Conservation (phyloP, 768 basidiomycete species). For the Tremella yokohamensis region DNA sequence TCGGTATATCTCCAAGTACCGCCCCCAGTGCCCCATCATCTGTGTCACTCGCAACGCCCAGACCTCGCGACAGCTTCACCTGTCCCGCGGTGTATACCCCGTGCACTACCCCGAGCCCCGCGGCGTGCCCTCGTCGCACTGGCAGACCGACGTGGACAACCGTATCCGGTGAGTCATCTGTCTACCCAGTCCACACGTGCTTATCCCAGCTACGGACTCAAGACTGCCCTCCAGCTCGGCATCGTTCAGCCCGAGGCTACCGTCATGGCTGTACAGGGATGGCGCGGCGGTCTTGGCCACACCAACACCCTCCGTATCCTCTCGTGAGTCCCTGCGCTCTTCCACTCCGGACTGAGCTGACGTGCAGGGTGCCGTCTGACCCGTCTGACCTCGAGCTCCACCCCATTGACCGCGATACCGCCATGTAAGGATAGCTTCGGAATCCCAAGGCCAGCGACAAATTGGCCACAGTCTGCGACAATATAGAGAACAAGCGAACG, state of each 20-base stretch:
- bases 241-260: conserved; percentile 84
- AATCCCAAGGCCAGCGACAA: too few species aligned
- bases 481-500: too few species aligned
- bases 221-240: conserved; percentile 73
- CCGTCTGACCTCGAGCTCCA: conserved; percentile 49
- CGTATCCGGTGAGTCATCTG: conserved; percentile 55
- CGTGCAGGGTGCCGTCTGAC: conserved; percentile 42
- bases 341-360: not conserved
- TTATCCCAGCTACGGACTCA: conserved; percentile 67
- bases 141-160: conserved; percentile 83
- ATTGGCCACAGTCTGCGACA: too few species aligned
- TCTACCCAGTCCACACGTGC: not conserved
- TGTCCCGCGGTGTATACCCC: conserved; percentile 94
- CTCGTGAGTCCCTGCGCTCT: conserved; percentile 11
- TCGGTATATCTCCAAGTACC: conserved; percentile 92
- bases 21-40: conserved; percentile 88
- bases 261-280: conserved; percentile 95
- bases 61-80: conserved; percentile 92
- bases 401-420: conserved; percentile 38
- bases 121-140: conserved; percentile 78
- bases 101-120: conserved; percentile 96
- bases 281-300: conserved; percentile 96
- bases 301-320: conserved; percentile 52
- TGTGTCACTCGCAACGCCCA: conserved; percentile 94
- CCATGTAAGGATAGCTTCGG: too few species aligned